Percentiles rank a stretch among this genome's conserved stretches.
Evolutionary conservation across 306 rosid species (phyloP).

Genomic region (Cucumis hystrix): DNA sequence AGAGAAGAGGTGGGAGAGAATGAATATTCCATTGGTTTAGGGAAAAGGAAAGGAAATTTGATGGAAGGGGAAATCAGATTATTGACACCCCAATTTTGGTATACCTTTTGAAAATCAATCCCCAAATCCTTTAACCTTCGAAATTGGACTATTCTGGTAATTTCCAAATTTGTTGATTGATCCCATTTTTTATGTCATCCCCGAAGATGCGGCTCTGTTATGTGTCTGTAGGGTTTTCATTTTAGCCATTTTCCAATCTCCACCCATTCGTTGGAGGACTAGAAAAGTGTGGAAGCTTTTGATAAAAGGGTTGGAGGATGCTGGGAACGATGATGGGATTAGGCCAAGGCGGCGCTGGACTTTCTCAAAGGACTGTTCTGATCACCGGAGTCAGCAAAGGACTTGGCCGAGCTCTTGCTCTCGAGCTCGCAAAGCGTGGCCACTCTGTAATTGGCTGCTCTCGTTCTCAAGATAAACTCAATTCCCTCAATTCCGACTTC

Average conservation of each 20-base stretch:
- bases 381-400: constrained; percentile 79
- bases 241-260: not conserved
- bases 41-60: too few relatives aligned
- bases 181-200: too few relatives aligned
- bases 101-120: too few relatives aligned
- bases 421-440: constrained; percentile 58
- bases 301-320: not conserved
- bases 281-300: not conserved
- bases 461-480: constrained; percentile 57
- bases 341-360: not conserved
- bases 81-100: too few relatives aligned
- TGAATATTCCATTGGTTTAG: too few relatives aligned
- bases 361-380: constrained; percentile 26
- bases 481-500: constrained; percentile 40
- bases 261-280: not conserved
- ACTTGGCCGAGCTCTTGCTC: constrained; percentile 59
- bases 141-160: too few relatives aligned
- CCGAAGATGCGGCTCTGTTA: too few relatives aligned
- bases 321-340: not conserved
- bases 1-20: too few relatives aligned
- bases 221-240: too few relatives aligned
- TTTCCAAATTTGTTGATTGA: too few relatives aligned
- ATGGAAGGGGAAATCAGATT: too few relatives aligned
- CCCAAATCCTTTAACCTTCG: too few relatives aligned
- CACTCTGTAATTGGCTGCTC: constrained; percentile 70